Conservation (phyloP, 306 rosid genomes). For the Dryas drummondii region DNA sequence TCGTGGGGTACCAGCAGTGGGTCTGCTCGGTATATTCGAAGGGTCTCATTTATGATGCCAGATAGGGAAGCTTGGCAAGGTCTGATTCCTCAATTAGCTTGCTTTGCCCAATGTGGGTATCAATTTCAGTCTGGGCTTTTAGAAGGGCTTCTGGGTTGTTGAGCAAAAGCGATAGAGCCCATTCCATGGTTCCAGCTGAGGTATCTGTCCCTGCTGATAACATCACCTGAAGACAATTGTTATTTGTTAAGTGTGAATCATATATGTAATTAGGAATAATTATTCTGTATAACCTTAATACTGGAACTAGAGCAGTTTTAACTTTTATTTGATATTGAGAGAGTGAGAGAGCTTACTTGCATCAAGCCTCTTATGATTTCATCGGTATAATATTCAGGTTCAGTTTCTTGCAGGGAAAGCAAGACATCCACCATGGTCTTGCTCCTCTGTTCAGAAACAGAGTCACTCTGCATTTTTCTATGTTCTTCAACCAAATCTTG, state of each 20-base stretch:
- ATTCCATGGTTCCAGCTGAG: constrained; percentile 32
- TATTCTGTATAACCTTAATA: no score
- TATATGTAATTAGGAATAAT: no score
- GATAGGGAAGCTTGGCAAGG: constrained; percentile 27
- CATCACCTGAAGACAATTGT: constrained; percentile 22
- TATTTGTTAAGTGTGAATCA: no score
- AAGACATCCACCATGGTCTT: constrained; percentile 41
- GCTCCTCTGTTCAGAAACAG: constrained; percentile 3
- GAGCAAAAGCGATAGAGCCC: constrained; percentile 37
- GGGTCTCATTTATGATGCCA: constrained; percentile 36
- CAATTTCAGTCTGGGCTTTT: constrained; percentile 25
- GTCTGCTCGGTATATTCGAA: constrained; percentile 31
- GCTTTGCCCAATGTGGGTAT: constrained; percentile 16
- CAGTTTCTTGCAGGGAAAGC: constrained; percentile 30
- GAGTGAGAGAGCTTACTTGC: constrained; percentile 15
- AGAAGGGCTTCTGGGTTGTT: constrained; percentile 34
- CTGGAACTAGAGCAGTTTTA: no score
- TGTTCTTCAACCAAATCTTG: constrained; percentile 34
- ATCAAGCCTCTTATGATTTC: constrained; percentile 34
- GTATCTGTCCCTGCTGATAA: constrained; percentile 38
- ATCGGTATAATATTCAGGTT: constrained; percentile 35
- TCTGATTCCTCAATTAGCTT: constrained; percentile 33
- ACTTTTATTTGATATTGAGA: no score
- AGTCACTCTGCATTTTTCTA: not conserved
- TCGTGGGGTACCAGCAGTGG: constrained; percentile 37